phyloP scores from a whole-genome alignment of 202 grass and related monocot genomes.

The Saccharum hybrid region DNA sequence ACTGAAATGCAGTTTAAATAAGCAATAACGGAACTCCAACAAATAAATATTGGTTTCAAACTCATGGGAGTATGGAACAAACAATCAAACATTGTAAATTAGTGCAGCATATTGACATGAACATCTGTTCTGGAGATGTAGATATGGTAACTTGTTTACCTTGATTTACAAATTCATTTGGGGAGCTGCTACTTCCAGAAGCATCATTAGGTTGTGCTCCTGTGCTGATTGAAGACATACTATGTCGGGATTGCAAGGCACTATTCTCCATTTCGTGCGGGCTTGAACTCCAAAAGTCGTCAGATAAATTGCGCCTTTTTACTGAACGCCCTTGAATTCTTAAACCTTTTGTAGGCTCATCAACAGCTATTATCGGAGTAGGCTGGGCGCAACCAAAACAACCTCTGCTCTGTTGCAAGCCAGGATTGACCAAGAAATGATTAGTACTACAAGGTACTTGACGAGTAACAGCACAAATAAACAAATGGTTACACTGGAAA shows the following conservation, averaged over 20 bases:
- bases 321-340: slow-evolving; percentile 70
- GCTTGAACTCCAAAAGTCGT: slow-evolving; percentile 94
- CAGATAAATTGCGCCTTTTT: slow-evolving; percentile 60
- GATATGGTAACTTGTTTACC: slow-evolving; percentile 50
- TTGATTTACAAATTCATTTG: slow-evolving; percentile 90
- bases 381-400: slow-evolving; percentile 77
- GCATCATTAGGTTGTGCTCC: slow-evolving; percentile 61
- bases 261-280: slow-evolving; percentile 72
- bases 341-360: slow-evolving; percentile 75
- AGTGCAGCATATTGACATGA: not conserved
- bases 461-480: slow-evolving; percentile 16
- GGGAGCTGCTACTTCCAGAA: slow-evolving; percentile 73
- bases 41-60: slow-evolving; percentile 2
- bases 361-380: slow-evolving; percentile 75
- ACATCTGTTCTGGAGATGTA: not conserved
- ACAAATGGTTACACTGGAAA: slow-evolving; percentile 24
- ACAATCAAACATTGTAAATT: not conserved
- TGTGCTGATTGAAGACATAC: slow-evolving; percentile 72
- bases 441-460: slow-evolving; percentile 48
- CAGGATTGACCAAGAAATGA: slow-evolving; percentile 63
- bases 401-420: slow-evolving; percentile 96
- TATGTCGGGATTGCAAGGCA: slow-evolving; percentile 64
- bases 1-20: slow-evolving; percentile 27
- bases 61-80: slow-evolving; percentile 1
- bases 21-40: slow-evolving; percentile 11